Evolutionary conservation across 108 stramenopile species (phyloP), one percentile per base, ranked within the genome.

Genomic region (Bacterosira constricta): DNA sequence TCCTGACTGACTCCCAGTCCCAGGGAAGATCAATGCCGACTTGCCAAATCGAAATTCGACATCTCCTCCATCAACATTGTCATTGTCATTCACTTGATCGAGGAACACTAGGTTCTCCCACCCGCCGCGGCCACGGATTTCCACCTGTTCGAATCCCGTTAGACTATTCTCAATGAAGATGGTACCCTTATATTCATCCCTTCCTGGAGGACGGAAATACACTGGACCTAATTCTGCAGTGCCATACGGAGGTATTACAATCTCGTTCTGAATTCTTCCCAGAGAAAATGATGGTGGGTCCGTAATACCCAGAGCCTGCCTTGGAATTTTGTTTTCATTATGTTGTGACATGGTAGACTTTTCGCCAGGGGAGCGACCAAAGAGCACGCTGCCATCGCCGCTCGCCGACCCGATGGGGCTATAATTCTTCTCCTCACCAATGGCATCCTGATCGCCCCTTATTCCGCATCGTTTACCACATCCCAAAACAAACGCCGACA

Each of bases 141-240:
- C 63, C 10, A 94, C 71, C 63, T 84, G 65, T 79, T 94, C 93
- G 18, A 88, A 46, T 13, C 93, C 93, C n/a, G 88, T 92, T 27
- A 94, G 56, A 38, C 89, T 91, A 56, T 94, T 94, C 49, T 91
- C 89, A 17, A 94, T 77, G 38, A 83, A 83, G 13, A 94, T 59
- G 23, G 83, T 69, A 15, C 86, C 73, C 52, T 68, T 69, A 60
- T 89, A 94, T 12, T 46, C 60, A n/a, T 66, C 78, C 41, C 85
- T 64, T 20, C 86, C 80, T 18, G 92, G 86, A 38, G 93, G 93
- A 23, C 93, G 88, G 44, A 94, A 94, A 41, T 82, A 66, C 0
- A 94, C 77, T 7, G 93, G 93, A 12, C 93, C 93, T 27, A 94
- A 37, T 41, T 88, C 76, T 25, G 77, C 90, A 52, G 64, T 54